phyloP scores from a whole-genome alignment of 2,329 filamentous ascomycete genomes.

The Alternaria rosae region DNA sequence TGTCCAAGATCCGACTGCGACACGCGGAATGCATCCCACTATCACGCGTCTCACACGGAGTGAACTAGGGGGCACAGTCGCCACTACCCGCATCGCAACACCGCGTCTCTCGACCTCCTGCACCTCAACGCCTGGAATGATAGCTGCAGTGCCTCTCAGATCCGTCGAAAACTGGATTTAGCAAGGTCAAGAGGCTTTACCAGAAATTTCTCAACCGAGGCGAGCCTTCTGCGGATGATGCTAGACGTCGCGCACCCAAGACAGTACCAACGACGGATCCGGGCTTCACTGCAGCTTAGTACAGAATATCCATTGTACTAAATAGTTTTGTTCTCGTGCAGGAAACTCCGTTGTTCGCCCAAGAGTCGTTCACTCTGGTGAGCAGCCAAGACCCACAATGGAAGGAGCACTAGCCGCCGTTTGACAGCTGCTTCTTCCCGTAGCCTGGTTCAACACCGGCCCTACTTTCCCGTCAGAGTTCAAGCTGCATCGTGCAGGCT shows the following conservation, averaged over 20 bases:
- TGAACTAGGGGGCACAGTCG: slow-evolving; percentile 1
- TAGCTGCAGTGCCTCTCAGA: not conserved
- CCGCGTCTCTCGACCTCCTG: not conserved
- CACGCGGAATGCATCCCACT: not conserved
- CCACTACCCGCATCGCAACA: not conserved
- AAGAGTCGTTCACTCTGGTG: slow-evolving; percentile 4
- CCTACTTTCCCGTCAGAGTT: not conserved
- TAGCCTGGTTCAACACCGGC: not conserved
- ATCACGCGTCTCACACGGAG: not conserved
- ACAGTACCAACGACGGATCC: not conserved
- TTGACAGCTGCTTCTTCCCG: not conserved
- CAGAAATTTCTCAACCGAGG: not conserved
- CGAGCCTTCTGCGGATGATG: not conserved
- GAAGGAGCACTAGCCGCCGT: slow-evolving; percentile 1
- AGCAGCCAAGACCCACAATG: not conserved
- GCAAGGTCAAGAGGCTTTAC: not conserved
- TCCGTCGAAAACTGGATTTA: not conserved
- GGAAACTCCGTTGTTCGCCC: not conserved
- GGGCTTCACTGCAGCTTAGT: not conserved
- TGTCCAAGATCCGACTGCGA: not conserved
- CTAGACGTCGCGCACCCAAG: not conserved
- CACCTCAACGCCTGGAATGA: not conserved
- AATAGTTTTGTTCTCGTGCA: not conserved
- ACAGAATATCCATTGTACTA: not conserved
- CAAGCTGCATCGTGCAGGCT: not conserved